These are phyloP conservation scores for Chalciporus chontae DNA, from an alignment of 768 basidiomycete species.

Conservation along the genomic window DNA sequence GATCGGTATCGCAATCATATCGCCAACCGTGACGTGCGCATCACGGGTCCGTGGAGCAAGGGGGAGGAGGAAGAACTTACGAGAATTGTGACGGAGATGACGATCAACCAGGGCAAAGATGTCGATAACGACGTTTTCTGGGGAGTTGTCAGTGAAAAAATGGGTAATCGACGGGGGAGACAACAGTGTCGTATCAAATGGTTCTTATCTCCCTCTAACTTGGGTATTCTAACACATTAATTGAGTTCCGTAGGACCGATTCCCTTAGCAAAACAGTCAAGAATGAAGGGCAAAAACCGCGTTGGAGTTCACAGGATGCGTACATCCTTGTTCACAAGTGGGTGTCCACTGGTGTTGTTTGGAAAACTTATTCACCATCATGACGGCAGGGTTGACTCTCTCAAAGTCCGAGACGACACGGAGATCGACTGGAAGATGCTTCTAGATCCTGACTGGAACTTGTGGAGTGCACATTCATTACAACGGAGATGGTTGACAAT, in stretches of 20 bases:
- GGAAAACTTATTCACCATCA: not conserved
- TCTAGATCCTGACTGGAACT: slow-evolving; percentile 71
- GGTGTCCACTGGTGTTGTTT: not conserved
- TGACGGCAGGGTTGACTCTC: slow-evolving; percentile 58
- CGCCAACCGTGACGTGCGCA: slow-evolving; percentile 59
- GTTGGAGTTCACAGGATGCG: slow-evolving; percentile 76
- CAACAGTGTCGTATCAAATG: slow-evolving; percentile 90
- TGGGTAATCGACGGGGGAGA: slow-evolving; percentile 72
- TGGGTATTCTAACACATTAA: slow-evolving; percentile 1
- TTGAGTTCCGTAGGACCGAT: slow-evolving; percentile 56
- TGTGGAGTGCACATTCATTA: slow-evolving; percentile 79
- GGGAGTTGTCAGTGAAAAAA: slow-evolving; percentile 70
- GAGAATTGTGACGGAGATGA: slow-evolving; percentile 72
- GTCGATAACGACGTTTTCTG: slow-evolving; percentile 81
- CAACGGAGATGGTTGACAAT: slow-evolving; percentile 80
- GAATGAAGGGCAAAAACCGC: slow-evolving; percentile 62
- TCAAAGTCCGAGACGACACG: slow-evolving; percentile 73
- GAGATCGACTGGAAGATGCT: slow-evolving; percentile 85
- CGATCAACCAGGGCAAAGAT: slow-evolving; percentile 65
- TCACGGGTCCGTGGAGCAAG: slow-evolving; percentile 69
- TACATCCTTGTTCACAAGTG: slow-evolving; percentile 82
- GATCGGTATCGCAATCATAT: slow-evolving; percentile 87
- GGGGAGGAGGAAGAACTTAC: slow-evolving; percentile 77
- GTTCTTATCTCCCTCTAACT: slow-evolving; percentile 34
- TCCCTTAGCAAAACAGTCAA: slow-evolving; percentile 68